A percentile compares a stretch with the other conserved stretches of the same genome.
These are phyloP conservation scores for Salicornia ramosissima DNA, from an alignment of 148 eudicot species.

Conservation along the genomic window DNA sequence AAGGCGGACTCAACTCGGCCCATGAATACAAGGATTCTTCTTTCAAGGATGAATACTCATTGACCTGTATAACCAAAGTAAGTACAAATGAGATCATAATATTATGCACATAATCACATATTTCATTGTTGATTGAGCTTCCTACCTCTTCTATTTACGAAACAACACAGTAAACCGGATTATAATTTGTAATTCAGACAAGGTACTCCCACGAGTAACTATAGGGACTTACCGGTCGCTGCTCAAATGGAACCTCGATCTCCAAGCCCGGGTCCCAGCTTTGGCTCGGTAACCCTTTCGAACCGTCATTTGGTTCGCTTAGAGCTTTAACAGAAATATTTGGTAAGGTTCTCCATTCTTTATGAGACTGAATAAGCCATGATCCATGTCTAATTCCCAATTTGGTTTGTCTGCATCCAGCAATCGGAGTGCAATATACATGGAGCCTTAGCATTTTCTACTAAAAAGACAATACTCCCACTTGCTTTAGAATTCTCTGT, in stretches of 20 bases:
- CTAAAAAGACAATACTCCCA: not conserved
- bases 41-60: slow-evolving; percentile 88
- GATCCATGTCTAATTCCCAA: slow-evolving; percentile 33
- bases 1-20: slow-evolving; percentile 79
- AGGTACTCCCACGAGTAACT: not conserved
- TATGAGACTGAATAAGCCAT: slow-evolving; percentile 36
- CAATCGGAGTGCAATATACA: slow-evolving; percentile 50
- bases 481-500: not conserved
- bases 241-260: slow-evolving; percentile 89
- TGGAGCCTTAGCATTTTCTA: slow-evolving; percentile 60
- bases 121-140: slow-evolving; percentile 6
- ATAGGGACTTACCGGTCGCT: slow-evolving; percentile 70
- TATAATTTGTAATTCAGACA: too few species aligned
- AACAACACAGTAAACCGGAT: too few species aligned
- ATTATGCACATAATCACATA: not conserved
- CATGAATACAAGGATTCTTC: slow-evolving; percentile 80
- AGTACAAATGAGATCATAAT: slow-evolving; percentile 2
- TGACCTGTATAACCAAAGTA: slow-evolving; percentile 47
- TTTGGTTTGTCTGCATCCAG: slow-evolving; percentile 37
- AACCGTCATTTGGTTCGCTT: slow-evolving; percentile 65
- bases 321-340: slow-evolving; percentile 48
- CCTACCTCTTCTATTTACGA: too few species aligned
- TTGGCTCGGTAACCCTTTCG: slow-evolving; percentile 56
- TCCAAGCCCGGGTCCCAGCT: slow-evolving; percentile 95
- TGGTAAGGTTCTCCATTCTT: slow-evolving; percentile 25